Base-by-base conservation (phyloP, 2,329 filamentous ascomycete species). In the Arthrobotrys megalospora region DNA sequence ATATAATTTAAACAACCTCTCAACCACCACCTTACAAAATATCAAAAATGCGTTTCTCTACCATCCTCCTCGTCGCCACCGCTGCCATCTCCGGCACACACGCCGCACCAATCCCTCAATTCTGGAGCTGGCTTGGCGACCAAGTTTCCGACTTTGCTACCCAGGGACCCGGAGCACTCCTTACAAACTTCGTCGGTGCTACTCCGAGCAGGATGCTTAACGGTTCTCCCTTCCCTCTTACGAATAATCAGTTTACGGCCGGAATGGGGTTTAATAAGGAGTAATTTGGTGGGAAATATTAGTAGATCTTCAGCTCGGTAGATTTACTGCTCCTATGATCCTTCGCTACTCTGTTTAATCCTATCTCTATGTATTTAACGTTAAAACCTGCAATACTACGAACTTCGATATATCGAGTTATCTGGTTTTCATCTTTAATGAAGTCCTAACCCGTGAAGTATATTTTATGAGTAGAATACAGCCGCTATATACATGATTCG, bases 71-170 rank as follows among this genome's bases (percentile, higher is more conserved):
- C 48, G 1, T 48, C 16, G 24, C 24, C 48, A 7, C 24, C 24
- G 48, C 24, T 21, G 48, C 48, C 48, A 12, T n/a, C 24, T 12
- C 48, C 21, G 45, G 45, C 16, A 48, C 45, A 8, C 11, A 32
- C 12, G 48, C 48, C 24, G 12, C 28, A 24, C 50, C 50, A 34
- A 10, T 34, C 28, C 50, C 50, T 34, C 50, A 53, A 16, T 53
- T 53, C 28, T 53, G 28, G 50, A 24, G 50, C 10, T 53, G 50
- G 50, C 11, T 53, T 24, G 50, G 50, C n/a, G 28, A 53, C n/a
- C 50, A 53, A 32, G 28, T 32, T 11, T 24, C 50, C 50, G 50
- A 53, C n/a, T 16, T 4, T 1, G 47, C 28, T 16, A 34, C 50
- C 28, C 50, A 34, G 11, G 50, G 50, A 10, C 50, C 50, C 24